Evolutionary conservation across 257 asterid genomes (phyloP), one percentile per base, ranked within the genome.

Genomic region (Gardenia jasminoides): DNA sequence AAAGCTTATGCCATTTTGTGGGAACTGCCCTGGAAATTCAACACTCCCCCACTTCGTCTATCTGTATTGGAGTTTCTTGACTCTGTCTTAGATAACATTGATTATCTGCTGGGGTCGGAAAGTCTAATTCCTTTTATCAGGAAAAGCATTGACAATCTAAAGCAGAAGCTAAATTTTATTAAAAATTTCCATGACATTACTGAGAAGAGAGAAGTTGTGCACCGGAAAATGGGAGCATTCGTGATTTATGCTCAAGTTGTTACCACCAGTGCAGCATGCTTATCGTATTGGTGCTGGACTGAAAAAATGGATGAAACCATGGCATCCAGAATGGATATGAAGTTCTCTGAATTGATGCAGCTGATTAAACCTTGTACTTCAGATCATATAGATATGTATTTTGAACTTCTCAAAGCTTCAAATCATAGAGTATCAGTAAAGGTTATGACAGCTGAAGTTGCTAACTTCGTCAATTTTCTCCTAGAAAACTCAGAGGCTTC

Each of bases 1-100:
- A 67, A 67, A 67, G 46, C 7, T 67, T 67, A 67, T 67, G 47
- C 48, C 72, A 67, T 67, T 12, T 67, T 31, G 72, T 67, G 47
- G 72, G 72, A 67, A 7, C 26, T 15, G 47, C 72, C 47, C 17
- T 39, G 47, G 72, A 67, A 67, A 67, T 33, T 47, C 9, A 17
- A 33, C 47, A 67, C 72, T 67, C 26, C 47, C 13, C 72, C 46
- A 4, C 47, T 36, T 67, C 7, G 19, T 8, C 47, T 33, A 15
- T 36, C 47, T 33, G 47, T 67, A 11, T 19, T 33, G 39, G 72
- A 67, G 48, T 67, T 67, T 36, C 26, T 33, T 36, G 72, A 67
- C 20, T 67, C 72, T 20, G 26, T 67, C 26, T 19, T 39, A 33
- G 24, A 67, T 10, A 67, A 67, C 41, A 11, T 67, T 47, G 6